phyloP scores from a whole-genome alignment of 169 alveolate species.

The Plasmodium malariae region DNA sequence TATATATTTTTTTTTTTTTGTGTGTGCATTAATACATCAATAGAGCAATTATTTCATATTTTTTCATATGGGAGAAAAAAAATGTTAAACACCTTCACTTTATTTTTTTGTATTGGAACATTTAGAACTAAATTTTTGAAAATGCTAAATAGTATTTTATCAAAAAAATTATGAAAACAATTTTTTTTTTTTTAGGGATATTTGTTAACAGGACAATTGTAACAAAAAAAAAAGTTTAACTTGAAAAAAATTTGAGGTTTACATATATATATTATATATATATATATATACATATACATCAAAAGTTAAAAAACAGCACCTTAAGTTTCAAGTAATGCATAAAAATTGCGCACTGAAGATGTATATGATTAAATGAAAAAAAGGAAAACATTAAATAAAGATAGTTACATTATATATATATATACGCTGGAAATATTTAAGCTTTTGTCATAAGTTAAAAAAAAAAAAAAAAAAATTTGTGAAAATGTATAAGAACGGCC shows the following conservation, averaged over 20 bases:
- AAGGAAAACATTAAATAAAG: background rate
- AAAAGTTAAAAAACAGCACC: background rate
- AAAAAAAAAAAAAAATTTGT: no score
- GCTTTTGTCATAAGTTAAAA: no score
- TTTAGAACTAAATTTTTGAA: background rate
- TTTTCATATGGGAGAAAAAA: constrained; percentile 16
- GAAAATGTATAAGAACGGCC: constrained; percentile 4
- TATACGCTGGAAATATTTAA: no score
- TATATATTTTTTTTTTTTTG: constrained; percentile 10
- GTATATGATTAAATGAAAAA: no score
- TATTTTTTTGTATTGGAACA: background rate
- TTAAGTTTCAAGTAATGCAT: background rate
- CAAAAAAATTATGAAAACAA: background rate
- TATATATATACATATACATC: no score
- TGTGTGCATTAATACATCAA: constrained; percentile 4
- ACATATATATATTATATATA: no score
- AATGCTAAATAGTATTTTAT: background rate
- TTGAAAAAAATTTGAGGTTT: no score
- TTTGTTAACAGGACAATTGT: background rate
- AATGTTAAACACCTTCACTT: constrained; percentile 9
- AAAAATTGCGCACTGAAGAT: no score
- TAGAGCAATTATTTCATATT: constrained; percentile 2
- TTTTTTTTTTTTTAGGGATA: background rate
- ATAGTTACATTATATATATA: no score
- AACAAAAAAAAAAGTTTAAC: background rate